phyloP scores from a whole-genome alignment of 768 basidiomycete species.

The Mycena galericulata region DNA sequence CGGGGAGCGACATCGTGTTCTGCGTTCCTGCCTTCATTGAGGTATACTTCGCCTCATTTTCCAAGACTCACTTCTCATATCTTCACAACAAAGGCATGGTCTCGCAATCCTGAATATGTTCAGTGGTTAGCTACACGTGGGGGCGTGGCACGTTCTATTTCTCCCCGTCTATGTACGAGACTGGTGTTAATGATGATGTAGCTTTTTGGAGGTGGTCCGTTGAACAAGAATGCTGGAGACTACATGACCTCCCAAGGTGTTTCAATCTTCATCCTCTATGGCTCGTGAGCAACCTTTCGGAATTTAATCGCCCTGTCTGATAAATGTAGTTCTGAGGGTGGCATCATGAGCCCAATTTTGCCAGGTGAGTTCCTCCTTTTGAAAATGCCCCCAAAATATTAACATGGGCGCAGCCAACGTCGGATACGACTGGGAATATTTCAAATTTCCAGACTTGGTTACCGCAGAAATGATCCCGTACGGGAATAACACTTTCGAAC shows the following conservation, averaged over 20 bases:
- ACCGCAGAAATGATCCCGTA: conserved; percentile 45
- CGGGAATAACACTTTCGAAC: conserved; percentile 50
- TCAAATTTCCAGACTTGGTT: conserved; percentile 40
- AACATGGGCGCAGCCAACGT: not conserved
- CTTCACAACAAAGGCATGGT: conserved; percentile 40
- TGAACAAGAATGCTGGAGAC: conserved; percentile 50
- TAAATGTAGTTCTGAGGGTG: conserved; percentile 27
- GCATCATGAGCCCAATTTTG: conserved; percentile 35
- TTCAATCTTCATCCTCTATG: conserved; percentile 46
- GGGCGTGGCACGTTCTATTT: conserved; percentile 19
- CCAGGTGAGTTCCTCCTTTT: conserved; percentile 19
- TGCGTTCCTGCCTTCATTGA: conserved; percentile 46
- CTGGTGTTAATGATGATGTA: conserved; percentile 23
- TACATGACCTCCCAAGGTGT: conserved; percentile 48
- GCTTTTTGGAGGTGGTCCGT: conserved; percentile 51
- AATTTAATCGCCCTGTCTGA: not conserved
- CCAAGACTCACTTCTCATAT: not conserved
- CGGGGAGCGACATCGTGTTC: conserved; percentile 40
- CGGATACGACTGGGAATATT: conserved; percentile 36
- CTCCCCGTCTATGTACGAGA: not conserved
- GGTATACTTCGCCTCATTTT: conserved; percentile 27
- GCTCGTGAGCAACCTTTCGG: conserved; percentile 39
- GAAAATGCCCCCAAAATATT: not conserved
- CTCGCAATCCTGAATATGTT: conserved; percentile 38
- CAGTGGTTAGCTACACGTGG: conserved; percentile 25